A percentile compares a stretch with the other conserved stretches of the same genome.
Evolutionary conservation across 179 eudicot genomes (phyloP).

Genomic region (Silene coronaria): DNA sequence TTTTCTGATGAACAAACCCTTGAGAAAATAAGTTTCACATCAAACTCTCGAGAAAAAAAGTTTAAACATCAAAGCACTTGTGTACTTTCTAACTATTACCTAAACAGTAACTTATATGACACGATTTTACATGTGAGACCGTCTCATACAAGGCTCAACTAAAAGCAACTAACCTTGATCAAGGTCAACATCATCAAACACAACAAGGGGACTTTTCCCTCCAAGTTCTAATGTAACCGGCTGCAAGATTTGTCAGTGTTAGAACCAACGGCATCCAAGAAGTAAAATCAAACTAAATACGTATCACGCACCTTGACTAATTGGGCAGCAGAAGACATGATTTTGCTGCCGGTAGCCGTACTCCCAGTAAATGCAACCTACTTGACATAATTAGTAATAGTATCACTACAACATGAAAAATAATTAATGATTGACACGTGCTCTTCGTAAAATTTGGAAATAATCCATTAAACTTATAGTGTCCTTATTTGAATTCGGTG

Average conservation of each 20-base stretch:
- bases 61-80: neutral
- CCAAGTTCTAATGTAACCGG: slow-evolving; percentile 96
- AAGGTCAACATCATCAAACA: slow-evolving; percentile 93
- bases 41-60: neutral
- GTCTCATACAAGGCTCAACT: too few species aligned
- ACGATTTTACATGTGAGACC: too few species aligned
- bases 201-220: slow-evolving; percentile 94
- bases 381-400: slow-evolving; percentile 15
- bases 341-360: slow-evolving; percentile 78
- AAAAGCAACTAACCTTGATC: slow-evolving; percentile 61
- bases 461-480: too few species aligned
- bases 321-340: slow-evolving; percentile 90
- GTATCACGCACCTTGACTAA: slow-evolving; percentile 60
- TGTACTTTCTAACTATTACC: neutral
- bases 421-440: neutral
- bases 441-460: too few species aligned
- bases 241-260: slow-evolving; percentile 40
- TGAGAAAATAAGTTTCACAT: neutral
- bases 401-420: neutral
- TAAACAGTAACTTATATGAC: too few species aligned
- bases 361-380: slow-evolving; percentile 98
- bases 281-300: neutral
- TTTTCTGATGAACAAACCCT: neutral
- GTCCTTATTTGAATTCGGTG: too few species aligned
- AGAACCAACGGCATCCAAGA: slow-evolving; percentile 12